Percentiles rank a stretch among this genome's conserved stretches.
These are phyloP conservation scores for Ogataea methanolica DNA, from an alignment of 805 yeast genomes.

Conservation along the genomic window DNA sequence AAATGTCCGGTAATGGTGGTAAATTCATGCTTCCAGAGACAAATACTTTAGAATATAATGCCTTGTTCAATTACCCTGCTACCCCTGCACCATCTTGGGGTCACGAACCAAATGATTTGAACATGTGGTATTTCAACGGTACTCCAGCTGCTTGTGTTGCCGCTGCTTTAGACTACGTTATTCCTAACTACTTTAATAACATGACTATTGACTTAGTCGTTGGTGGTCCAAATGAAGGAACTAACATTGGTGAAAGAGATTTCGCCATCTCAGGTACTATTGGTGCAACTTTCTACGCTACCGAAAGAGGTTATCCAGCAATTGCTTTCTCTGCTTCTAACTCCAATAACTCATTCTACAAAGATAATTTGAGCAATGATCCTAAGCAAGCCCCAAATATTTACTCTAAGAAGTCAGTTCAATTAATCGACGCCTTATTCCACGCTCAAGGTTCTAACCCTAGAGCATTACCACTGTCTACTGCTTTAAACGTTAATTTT, in stretches of 20 bases:
- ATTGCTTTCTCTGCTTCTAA: slow-evolving; percentile 49
- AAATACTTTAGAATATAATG: slow-evolving; percentile 37
- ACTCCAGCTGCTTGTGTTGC: slow-evolving; percentile 51
- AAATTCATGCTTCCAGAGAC: slow-evolving; percentile 40
- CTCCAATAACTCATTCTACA: slow-evolving; percentile 43
- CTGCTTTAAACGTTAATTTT: slow-evolving; percentile 45
- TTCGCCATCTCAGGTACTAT: slow-evolving; percentile 46
- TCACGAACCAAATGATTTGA: slow-evolving; percentile 37
- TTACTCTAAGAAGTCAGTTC: slow-evolving; percentile 36
- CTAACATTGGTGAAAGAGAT: slow-evolving; percentile 39
- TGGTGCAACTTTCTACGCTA: slow-evolving; percentile 46
- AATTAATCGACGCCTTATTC: slow-evolving; percentile 36
- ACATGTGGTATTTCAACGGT: slow-evolving; percentile 53
- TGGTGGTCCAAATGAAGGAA: slow-evolving; percentile 52
- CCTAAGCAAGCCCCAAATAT: slow-evolving; percentile 39
- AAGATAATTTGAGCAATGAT: slow-evolving; percentile 40
- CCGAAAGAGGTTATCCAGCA: slow-evolving; percentile 45
- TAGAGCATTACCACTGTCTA: slow-evolving; percentile 38
- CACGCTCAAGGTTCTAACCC: slow-evolving; percentile 33
- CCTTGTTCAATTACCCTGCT: slow-evolving; percentile 43
- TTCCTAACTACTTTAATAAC: slow-evolving; percentile 42
- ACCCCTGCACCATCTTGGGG: slow-evolving; percentile 54
- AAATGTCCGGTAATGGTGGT: slow-evolving; percentile 54
- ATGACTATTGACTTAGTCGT: slow-evolving; percentile 43
- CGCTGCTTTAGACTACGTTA: slow-evolving; percentile 42